Evolutionary conservation across 2,329 filamentous ascomycete species (phyloP).

Genomic region (Trichophyton verrucosum): DNA sequence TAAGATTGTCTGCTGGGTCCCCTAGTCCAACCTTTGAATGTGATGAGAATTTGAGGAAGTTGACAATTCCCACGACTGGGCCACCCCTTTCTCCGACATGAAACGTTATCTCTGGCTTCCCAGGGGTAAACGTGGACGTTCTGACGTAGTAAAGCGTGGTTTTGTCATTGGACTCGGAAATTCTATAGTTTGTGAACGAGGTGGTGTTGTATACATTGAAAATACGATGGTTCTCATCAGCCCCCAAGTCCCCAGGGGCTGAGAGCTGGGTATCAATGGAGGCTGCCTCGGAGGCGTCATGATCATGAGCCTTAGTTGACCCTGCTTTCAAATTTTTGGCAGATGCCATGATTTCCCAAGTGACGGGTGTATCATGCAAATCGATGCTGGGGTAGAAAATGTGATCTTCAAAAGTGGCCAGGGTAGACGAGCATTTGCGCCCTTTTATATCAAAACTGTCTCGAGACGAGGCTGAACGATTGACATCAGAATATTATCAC

Average conservation of each 20-base stretch:
- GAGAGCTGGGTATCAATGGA: not conserved
- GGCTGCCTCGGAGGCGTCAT: not conserved
- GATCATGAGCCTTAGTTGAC: not conserved
- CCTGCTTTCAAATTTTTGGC: not conserved
- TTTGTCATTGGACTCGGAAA: slow-evolving; percentile 9
- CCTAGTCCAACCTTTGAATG: slow-evolving; percentile 24
- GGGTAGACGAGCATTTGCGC: not conserved
- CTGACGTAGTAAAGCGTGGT: slow-evolving; percentile 17
- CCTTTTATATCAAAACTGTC: not conserved
- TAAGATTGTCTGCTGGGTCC: slow-evolving; percentile 15
- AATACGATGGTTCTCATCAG: slow-evolving; percentile 5
- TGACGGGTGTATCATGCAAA: too few species aligned
- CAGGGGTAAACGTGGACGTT: slow-evolving; percentile 20
- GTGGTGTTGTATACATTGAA: slow-evolving; percentile 8
- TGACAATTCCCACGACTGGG: slow-evolving; percentile 21
- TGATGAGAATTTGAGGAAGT: slow-evolving; percentile 24
- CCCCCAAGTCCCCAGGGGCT: not conserved
- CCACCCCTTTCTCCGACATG: slow-evolving; percentile 20
- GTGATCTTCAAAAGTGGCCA: not conserved
- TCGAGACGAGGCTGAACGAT: not conserved
- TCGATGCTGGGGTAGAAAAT: not conserved
- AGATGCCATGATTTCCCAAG: not conserved
- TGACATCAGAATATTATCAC: not conserved
- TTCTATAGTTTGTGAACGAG: slow-evolving; percentile 8
- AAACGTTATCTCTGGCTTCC: slow-evolving; percentile 25